Evolutionary conservation across 2,329 filamentous ascomycete species (phyloP).

Genomic region (Colletotrichum sp.): DNA sequence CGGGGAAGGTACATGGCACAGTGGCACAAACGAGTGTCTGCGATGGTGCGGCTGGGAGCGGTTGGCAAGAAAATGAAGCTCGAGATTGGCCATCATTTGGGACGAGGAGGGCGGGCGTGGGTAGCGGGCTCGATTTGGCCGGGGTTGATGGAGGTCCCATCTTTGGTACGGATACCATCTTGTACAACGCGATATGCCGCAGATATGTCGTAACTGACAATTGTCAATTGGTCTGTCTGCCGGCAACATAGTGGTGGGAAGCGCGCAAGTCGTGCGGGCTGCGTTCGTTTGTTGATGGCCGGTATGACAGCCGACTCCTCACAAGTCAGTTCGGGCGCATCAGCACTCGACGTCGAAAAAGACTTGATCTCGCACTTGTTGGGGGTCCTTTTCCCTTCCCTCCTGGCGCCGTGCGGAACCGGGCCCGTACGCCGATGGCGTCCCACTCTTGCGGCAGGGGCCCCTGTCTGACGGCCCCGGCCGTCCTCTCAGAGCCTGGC

Average conservation of each 20-base stretch:
- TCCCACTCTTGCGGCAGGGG: background rate
- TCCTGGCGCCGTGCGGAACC: background rate
- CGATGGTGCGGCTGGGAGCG: background rate
- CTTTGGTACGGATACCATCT: background rate
- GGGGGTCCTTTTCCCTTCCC: background rate
- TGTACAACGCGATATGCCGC: constrained; percentile 6
- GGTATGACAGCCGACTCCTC: background rate
- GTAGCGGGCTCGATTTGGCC: background rate
- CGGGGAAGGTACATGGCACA: background rate
- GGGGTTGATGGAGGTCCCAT: background rate
- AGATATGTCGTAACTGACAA: background rate
- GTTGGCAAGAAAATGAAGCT: background rate
- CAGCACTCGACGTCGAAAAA: background rate
- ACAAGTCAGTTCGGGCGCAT: background rate
- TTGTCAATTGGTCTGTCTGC: background rate
- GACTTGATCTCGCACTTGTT: constrained; percentile 1
- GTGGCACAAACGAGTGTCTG: background rate
- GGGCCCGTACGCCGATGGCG: background rate
- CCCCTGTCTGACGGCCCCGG: background rate
- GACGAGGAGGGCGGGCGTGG: background rate
- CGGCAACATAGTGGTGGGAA: background rate
- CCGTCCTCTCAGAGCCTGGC: background rate
- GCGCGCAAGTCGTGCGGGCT: background rate
- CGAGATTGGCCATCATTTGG: background rate
- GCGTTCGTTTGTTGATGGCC: background rate